Conservation (phyloP, 805 yeast genomes). For the Metschnikowia colocasiae region DNA sequence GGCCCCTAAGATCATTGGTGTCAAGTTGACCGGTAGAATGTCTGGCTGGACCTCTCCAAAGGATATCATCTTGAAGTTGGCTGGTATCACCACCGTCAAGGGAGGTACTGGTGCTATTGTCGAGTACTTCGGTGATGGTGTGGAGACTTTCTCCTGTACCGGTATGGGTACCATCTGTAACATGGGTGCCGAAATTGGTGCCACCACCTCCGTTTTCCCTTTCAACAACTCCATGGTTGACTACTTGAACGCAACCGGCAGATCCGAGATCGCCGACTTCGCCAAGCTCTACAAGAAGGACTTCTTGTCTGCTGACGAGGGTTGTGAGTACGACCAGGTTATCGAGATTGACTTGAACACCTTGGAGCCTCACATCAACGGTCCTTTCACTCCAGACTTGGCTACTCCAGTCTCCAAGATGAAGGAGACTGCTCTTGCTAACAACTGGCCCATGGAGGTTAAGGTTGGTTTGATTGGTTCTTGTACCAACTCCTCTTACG, state of each 20-base stretch:
- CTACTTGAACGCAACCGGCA: conserved; percentile 81
- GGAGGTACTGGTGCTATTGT: conserved; percentile 98
- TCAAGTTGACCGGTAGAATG: conserved; percentile 86
- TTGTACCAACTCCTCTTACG: conserved; percentile 97
- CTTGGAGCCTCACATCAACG: conserved; percentile 93
- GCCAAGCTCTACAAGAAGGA: conserved; percentile 65
- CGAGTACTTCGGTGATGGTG: conserved; percentile 96
- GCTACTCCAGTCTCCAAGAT: conserved; percentile 91
- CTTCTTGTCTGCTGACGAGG: conserved; percentile 80
- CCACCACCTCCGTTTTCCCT: conserved; percentile 97
- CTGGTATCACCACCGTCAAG: conserved; percentile 92
- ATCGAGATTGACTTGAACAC: conserved; percentile 85
- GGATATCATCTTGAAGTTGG: conserved; percentile 88
- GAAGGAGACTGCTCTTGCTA: conserved; percentile 75
- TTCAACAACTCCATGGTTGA: conserved; percentile 86
- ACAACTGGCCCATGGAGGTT: conserved; percentile 90
- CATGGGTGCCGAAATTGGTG: conserved; percentile 99
- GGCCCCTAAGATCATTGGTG: conserved; percentile 95
- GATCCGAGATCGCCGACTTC: conserved; percentile 79
- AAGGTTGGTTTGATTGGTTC: conserved; percentile 96
- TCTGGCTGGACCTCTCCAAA: conserved; percentile 97
- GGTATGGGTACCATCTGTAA: conserved; percentile 99
- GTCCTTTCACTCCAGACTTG: conserved; percentile 98
- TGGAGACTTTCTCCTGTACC: conserved; percentile 86
- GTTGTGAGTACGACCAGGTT: conserved; percentile 89